Conservation (phyloP, 345 rosid species). For the Abelmoschus esculentus region DNA sequence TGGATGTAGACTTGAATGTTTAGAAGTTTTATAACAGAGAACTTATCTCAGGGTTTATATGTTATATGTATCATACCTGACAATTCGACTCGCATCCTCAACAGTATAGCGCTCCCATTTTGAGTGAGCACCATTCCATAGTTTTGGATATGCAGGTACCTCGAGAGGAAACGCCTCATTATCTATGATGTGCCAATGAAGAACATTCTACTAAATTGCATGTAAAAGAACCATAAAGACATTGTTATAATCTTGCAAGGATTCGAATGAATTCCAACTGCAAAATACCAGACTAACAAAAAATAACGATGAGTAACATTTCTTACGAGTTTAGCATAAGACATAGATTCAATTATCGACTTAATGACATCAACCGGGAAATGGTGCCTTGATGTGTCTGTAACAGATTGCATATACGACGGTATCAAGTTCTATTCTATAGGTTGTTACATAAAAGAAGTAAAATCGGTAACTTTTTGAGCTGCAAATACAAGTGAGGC, state of each 20-base stretch:
- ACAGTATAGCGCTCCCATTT: constrained; percentile 86
- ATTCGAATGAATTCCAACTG: constrained; percentile 3
- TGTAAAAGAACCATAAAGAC: neutral
- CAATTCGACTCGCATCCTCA: constrained; percentile 87
- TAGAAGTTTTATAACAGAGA: neutral
- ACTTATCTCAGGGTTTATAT: neutral
- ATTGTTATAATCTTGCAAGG: constrained; percentile 1
- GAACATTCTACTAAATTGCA: constrained; percentile 66
- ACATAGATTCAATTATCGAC: constrained; percentile 83
- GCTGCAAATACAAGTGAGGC: constrained; percentile 1
- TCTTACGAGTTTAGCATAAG: constrained; percentile 92
- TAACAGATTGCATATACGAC: constrained; percentile 18
- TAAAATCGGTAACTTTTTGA: neutral
- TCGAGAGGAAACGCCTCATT: constrained; percentile 90
- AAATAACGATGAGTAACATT: constrained; percentile 11
- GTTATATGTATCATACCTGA: constrained; percentile 42
- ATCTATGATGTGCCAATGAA: constrained; percentile 97
- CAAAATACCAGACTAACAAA: neutral
- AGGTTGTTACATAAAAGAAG: neutral
- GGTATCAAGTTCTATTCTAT: constrained; percentile 5
- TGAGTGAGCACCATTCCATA: constrained; percentile 88
- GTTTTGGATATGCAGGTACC: constrained; percentile 67
- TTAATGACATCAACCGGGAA: constrained; percentile 68
- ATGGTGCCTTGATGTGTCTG: constrained; percentile 94
- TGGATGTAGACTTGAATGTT: neutral